Evolutionary conservation across 208 protist genomes (phyloP).

Genomic region (Balamuthia mandrillaris): DNA sequence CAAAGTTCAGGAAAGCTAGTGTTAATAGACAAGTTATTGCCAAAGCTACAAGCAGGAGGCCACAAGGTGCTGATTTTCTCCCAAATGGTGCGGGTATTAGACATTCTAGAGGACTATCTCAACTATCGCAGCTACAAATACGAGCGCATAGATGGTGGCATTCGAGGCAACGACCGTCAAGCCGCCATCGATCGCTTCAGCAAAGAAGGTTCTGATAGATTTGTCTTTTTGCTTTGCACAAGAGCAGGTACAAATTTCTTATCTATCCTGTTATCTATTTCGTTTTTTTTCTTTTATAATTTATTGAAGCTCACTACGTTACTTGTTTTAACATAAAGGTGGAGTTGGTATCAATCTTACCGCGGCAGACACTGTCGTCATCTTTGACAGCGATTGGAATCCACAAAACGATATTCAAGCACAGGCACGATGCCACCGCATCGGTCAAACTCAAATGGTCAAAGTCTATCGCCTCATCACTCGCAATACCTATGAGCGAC

Average conservation of each 20-base stretch:
- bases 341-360: slow-evolving; percentile 80
- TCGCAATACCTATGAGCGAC: slow-evolving; percentile 76
- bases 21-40: slow-evolving; percentile 86
- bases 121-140: slow-evolving; percentile 64
- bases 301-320: too few species aligned
- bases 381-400: slow-evolving; percentile 78
- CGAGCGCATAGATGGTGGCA: slow-evolving; percentile 73
- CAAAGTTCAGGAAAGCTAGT: slow-evolving; percentile 80
- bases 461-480: slow-evolving; percentile 77
- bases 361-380: slow-evolving; percentile 78
- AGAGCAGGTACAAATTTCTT: too few species aligned
- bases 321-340: too few species aligned
- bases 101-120: slow-evolving; percentile 78
- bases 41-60: slow-evolving; percentile 71
- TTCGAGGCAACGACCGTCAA: slow-evolving; percentile 67
- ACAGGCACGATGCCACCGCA: slow-evolving; percentile 71
- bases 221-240: slow-evolving; percentile 76
- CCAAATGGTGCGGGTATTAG: slow-evolving; percentile 73
- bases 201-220: slow-evolving; percentile 35
- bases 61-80: slow-evolving; percentile 78
- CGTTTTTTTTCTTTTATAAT: too few species aligned
- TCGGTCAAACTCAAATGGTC: slow-evolving; percentile 71
- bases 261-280: too few species aligned
- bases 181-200: slow-evolving; percentile 73
- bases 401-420: slow-evolving; percentile 68